Conservation (phyloP, 23 red algal genomes). For the Pyropia yezoensis region DNA sequence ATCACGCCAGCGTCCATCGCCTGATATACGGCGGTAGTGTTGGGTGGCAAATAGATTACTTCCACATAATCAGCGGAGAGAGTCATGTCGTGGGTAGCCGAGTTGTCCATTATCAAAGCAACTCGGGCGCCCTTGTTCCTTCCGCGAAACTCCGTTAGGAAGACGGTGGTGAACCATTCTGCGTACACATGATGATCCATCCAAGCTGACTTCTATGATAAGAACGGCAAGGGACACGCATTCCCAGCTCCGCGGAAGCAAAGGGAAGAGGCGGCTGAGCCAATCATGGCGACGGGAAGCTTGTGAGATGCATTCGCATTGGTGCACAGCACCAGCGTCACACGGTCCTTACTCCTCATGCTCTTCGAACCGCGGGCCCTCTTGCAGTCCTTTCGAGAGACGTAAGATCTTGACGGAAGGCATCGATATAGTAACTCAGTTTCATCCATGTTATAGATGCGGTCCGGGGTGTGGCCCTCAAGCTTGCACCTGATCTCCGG, state of each 20-base stretch:
- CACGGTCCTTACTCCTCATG: constrained; percentile 16
- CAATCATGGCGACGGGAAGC: not conserved
- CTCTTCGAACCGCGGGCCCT: constrained; percentile 6
- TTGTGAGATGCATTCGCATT: constrained; percentile 1
- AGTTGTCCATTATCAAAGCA: constrained; percentile 3
- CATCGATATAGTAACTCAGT: constrained; percentile 11
- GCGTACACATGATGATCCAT: not conserved
- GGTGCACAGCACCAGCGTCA: not conserved
- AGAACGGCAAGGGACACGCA: not conserved
- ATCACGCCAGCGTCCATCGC: constrained; percentile 14
- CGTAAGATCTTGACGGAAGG: constrained; percentile 5
- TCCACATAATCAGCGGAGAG: too few species aligned
- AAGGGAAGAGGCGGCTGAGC: not conserved
- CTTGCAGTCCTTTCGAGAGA: not conserved
- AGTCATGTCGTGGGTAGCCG: not conserved
- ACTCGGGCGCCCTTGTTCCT: not conserved
- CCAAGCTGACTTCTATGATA: not conserved
- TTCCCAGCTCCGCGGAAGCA: not conserved
- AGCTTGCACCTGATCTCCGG: too few species aligned
- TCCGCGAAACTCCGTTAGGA: not conserved
- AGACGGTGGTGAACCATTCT: not conserved
- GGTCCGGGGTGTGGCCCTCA: not conserved
- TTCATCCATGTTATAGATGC: constrained; percentile 28
- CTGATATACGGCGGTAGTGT: constrained; percentile 4
- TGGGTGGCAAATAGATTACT: constrained; percentile 4